Evolutionary conservation across 176 grass and related monocot genomes (phyloP).

Genomic region (Oryza glumipatula): DNA sequence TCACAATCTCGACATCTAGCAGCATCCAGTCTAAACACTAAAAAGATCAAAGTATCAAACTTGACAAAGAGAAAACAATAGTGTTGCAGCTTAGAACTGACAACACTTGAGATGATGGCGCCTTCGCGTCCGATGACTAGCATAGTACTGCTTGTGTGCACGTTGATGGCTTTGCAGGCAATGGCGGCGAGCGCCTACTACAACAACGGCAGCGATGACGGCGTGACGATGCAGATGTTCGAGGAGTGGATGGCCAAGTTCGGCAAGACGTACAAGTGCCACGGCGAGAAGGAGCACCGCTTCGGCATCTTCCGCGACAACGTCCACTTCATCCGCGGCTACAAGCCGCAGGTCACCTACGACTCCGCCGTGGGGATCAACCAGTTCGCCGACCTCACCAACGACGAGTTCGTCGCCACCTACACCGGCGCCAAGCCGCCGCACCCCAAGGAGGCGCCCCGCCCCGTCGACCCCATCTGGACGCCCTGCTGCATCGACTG

Average conservation of each 20-base stretch:
- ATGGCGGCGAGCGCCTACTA: background rate
- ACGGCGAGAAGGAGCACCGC: conserved; percentile 22
- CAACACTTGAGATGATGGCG: background rate
- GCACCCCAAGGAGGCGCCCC: background rate
- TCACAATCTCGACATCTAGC: background rate
- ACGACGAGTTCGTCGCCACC: conserved; percentile 23
- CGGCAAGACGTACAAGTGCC: conserved; percentile 8
- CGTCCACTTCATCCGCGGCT: conserved; percentile 17
- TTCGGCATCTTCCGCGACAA: conserved; percentile 36
- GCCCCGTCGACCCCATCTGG: background rate
- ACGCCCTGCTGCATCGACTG: conserved; percentile 26
- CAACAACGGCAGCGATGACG: background rate
- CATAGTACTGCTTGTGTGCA: background rate
- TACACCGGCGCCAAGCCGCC: conserved; percentile 8
- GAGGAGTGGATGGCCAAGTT: conserved; percentile 18
- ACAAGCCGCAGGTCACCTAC: background rate
- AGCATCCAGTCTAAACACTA: background rate
- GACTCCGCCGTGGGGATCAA: conserved; percentile 14
- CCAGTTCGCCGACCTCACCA: conserved; percentile 21
- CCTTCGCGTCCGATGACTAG: background rate
- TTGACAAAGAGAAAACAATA: background rate
- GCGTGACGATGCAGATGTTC: conserved; percentile 19
- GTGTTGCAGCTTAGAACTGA: background rate
- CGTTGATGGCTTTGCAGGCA: background rate
- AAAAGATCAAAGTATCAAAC: background rate